Evolutionary conservation across 2,329 filamentous ascomycete genomes (phyloP).

Genomic region (Triangularia setosa): DNA sequence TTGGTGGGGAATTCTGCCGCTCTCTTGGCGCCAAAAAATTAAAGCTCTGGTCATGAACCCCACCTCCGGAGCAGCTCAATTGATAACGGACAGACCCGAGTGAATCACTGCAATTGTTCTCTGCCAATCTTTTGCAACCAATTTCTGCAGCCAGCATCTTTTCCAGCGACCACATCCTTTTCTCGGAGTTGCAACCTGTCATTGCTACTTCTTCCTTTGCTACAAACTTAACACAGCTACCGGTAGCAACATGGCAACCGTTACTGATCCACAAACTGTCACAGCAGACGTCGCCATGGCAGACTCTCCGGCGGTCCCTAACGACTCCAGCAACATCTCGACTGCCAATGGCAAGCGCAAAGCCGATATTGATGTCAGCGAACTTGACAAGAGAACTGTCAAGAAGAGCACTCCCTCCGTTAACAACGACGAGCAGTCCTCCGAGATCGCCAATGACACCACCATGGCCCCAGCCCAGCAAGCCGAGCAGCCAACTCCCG

Average conservation of each 20-base stretch:
- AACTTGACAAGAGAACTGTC: constrained; percentile 10
- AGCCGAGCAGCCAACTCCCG: neutral
- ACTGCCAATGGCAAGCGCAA: constrained; percentile 24
- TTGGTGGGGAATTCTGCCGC: constrained; percentile 9
- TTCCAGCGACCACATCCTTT: neutral
- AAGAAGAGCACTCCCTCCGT: constrained; percentile 16
- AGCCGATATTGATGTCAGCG: constrained; percentile 22
- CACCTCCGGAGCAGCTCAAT: neutral
- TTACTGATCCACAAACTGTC: neutral
- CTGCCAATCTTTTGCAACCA: neutral
- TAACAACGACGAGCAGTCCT: constrained; percentile 3
- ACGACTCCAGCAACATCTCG: neutral
- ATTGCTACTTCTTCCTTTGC: neutral
- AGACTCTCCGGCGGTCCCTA: neutral
- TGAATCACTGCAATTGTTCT: neutral
- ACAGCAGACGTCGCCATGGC: constrained; percentile 10
- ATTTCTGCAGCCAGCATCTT: neutral
- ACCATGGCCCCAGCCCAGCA: constrained; percentile 3
- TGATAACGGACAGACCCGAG: neutral
- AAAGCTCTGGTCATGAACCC: neutral
- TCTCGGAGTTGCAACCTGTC: neutral
- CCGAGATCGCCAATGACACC: neutral
- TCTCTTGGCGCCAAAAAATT: neutral
- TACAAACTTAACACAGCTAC: neutral
- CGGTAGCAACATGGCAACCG: constrained; percentile 1